Conservation (phyloP, 2,329 filamentous ascomycete species). For the Cordyceps javanica region DNA sequence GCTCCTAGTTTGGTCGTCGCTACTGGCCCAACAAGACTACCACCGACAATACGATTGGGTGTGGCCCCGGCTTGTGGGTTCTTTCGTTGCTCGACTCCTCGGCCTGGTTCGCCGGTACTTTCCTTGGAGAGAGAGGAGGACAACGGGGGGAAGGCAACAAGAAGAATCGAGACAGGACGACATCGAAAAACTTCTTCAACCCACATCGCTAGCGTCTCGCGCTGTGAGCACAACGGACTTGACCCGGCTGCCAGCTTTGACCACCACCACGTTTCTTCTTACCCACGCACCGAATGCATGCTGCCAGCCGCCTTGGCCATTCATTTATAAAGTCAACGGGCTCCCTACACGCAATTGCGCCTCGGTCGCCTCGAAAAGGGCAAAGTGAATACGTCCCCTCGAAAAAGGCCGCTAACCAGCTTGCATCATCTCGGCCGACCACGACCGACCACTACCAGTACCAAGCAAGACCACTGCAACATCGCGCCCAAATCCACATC, state of each 20-base stretch:
- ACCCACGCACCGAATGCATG: slow-evolving; percentile 4
- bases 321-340: neutral
- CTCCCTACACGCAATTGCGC: neutral
- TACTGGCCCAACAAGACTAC: neutral
- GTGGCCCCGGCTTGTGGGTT: slow-evolving; percentile 1
- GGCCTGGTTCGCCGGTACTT: neutral
- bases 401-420: neutral
- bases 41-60: neutral
- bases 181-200: slow-evolving; percentile 7
- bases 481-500: neutral
- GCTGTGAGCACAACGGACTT: neutral
- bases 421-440: slow-evolving; percentile 5
- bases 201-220: slow-evolving; percentile 9
- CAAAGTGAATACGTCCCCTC: neutral
- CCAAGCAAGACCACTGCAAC: neutral
- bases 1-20: neutral
- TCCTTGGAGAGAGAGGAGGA: neutral
- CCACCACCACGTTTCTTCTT: slow-evolving; percentile 6
- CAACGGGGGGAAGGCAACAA: neutral
- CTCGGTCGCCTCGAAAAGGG: neutral
- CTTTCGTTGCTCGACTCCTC: neutral
- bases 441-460: neutral
- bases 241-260: slow-evolving; percentile 5
- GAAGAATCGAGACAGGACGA: neutral
- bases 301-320: neutral